Evolutionary conservation across 148 eudicot genomes (phyloP).

Genomic region (Camellia lanceoleosa): DNA sequence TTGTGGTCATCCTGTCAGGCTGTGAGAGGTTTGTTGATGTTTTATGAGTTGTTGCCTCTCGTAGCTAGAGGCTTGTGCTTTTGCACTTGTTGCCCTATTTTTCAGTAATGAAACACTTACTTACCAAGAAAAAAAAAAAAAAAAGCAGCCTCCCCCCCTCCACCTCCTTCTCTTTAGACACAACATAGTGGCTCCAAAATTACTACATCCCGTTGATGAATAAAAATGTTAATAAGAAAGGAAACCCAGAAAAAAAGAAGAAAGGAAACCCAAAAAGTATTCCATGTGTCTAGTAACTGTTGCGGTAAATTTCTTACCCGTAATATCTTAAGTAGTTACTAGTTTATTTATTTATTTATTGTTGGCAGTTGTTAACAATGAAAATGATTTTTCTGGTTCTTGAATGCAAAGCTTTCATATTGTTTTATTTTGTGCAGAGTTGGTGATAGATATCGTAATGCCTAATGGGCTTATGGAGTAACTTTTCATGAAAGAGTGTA

Average conservation of each 20-base stretch:
- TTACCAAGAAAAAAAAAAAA: too few relatives aligned
- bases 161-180: too few relatives aligned
- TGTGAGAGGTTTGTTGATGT: too few relatives aligned
- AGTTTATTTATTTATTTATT: neutral
- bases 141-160: too few relatives aligned
- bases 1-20: too few relatives aligned
- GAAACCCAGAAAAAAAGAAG: neutral
- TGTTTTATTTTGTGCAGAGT: neutral
- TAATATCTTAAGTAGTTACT: neutral
- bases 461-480: neutral
- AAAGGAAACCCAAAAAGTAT: neutral
- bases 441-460: neutral
- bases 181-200: too few relatives aligned
- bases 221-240: neutral
- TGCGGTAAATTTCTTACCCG: neutral
- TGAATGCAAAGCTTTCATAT: neutral
- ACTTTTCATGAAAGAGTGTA: neutral
- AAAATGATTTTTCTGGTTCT: neutral
- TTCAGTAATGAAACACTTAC: too few relatives aligned
- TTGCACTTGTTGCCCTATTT: too few relatives aligned
- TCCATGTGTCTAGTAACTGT: neutral
- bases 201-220: neutral
- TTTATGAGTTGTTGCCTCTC: too few relatives aligned
- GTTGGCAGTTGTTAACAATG: neutral
- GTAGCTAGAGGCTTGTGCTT: too few relatives aligned